Evolutionary conservation across 1,284 basidiomycete species (phyloP), one percentile per base, ranked within the genome.

Genomic region (Ceratobasidium sp.): DNA sequence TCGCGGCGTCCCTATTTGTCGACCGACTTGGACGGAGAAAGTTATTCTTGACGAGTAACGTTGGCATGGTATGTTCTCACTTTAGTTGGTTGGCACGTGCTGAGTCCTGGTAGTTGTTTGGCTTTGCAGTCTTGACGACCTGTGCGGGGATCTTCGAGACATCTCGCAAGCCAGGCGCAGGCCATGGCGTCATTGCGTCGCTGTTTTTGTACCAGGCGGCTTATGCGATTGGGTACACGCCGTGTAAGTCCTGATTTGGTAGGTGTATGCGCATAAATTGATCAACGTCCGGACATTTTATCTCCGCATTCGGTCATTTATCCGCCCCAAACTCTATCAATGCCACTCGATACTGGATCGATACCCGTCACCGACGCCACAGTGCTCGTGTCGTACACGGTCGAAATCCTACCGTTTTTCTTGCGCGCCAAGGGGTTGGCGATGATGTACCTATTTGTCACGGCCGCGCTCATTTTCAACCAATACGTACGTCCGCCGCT

Each of bases 361-460:
- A 20, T 65, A n/a, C 31, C 45, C 34, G 35, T n/a, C 40, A 52
- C 27, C 17, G n/a, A 29, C 8, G 40, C 25, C 1, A 17, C 54
- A 57, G 42, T 77, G 32, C 75, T 78, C 27, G 74, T 76, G 12
- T 82, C 86, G 1, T 89, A 89, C 76, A 85, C 85, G 0, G 78
- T 88, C 55, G 89, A 91, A 75, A 89, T 91, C 69, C 77, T 89
- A 0, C 89, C 88, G 0, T 87, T 86, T 77, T 82, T 80, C 55
- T 85, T 91, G 60, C 84, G 88, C 58, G 86, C 88, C 0, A 89
- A 86, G 74, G 88, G 87, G 0, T 87, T 88, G 72, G 86, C 87
- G 15, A 74, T 87, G 29, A 86, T 88, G 86, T 87, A 86, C 45
- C 73, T 78, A 53, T 69, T 76, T 1, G 71, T 77, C 52, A 74